Evolutionary conservation across 2,329 filamentous ascomycete species (phyloP), one percentile per base, ranked within the genome.

Genomic region (Didymellaceae sp.): DNA sequence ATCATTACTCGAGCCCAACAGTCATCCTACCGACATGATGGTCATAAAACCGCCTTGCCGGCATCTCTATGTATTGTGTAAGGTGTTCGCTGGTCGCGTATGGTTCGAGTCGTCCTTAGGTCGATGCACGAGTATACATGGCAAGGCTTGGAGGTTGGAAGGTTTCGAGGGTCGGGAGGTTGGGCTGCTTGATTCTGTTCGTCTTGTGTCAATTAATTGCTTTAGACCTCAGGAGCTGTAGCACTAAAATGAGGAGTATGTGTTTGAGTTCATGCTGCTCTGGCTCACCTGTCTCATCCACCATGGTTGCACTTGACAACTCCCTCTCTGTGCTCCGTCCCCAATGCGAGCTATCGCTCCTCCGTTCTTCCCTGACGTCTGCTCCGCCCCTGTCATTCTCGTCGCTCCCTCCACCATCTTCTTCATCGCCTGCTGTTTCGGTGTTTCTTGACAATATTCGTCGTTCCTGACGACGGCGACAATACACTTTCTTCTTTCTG

Each of bases 381-480:
- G 9, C 31, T 26, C 41, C 30, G n/a, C 35, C 16, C 20, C 30
- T 26, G 3, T 26, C 28, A 34, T 28, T 14, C 41, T 34, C n/a
- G 20, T 25, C 30, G 30, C 30, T 43, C 34, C 30, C 40, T 34
- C 40, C 18, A 18, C 34, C 30, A 25, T 43, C 40, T 33, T 43
- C 40, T 16, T 43, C 41, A 34, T 35, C 41, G 41, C 20, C 30
- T 44, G 30, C 21, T 31, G 14, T 34, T 11, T 11, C 31, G n/a
- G 21, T n/a, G 35, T 34, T 44, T 20, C n/a, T 44, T 35, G 41
- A 44, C 41, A 44, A 26, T 11, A 44, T 34, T 35, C 41, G 38
- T 32, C 34, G 47, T 50, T 16, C 38, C 11, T 51, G 47, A 40
- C 47, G 47, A 45, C 47, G 47, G 41, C 47, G 43, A 33, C 47